Evolutionary conservation across 2,329 filamentous ascomycete genomes (phyloP), one percentile per base, ranked within the genome.

Genomic region (Penicillium decumbens): DNA sequence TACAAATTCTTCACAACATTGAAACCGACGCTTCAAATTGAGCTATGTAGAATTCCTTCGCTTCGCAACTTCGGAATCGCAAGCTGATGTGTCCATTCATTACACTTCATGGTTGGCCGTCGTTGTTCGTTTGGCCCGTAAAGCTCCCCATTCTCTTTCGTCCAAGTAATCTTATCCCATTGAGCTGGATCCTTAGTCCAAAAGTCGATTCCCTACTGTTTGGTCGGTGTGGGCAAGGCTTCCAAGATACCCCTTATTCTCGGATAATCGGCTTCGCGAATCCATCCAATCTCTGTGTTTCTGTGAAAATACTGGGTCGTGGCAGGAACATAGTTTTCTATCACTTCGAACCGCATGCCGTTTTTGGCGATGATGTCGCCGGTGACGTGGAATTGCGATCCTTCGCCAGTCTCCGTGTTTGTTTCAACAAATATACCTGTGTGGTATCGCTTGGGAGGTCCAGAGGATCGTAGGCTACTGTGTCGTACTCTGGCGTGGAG

Each of bases 11-110:
- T 37, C 29, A 35, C 41, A 30, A 30, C 29, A 32, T 32, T 32
- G 29, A 32, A n/a, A 32, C 29, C 8, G 29, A 32, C 6, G 33
- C 33, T 23, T 37, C 20, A 37, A 9, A 37, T 42, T n/a, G 10
- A 29, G 24, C n/a, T 25, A 27, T 43, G 33, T 12, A 47, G 18
- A 43, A 51, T 43, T 23, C 48, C 40, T 23, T 33, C 33, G 2
- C 27, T 3, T 23, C 13, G 25, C 39, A 51, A 47, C 35, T 43
- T 43, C 39, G 43, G 43, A 29, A 51, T 51, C 25, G 48, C 48
- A 32, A 43, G 27, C 39, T 47, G n/a, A 44, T 51, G 48, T 24
- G 46, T 53, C 50, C 46, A 49, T 45, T 53, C 50, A 44, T 47
- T 51, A 46, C 46, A 53, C 40, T 53, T 49, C 39, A 47, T 47